A percentile compares a stretch with the other conserved stretches of the same genome.
Conservation (phyloP, 1,139 yeast species). For the Yamadazyma atlantica region DNA sequence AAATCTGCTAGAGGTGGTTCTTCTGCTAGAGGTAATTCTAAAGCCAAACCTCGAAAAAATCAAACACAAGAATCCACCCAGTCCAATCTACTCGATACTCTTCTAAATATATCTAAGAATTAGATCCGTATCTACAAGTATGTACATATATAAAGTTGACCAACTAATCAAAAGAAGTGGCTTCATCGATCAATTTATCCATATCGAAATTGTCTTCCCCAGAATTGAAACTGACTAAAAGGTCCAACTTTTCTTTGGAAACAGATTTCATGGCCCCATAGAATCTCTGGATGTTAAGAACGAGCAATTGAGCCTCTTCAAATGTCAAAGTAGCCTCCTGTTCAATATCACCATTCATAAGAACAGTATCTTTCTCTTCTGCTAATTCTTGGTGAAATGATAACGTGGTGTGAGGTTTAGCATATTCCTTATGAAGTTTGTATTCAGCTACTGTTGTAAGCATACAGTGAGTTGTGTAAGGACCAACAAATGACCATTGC, state of each 20-base stretch:
- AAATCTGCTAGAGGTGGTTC: not conserved
- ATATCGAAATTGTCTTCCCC: conserved; percentile 67
- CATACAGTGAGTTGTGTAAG: conserved; percentile 83
- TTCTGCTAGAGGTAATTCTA: no score
- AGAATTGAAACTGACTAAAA: conserved; percentile 65
- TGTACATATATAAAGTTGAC: conserved; percentile 9
- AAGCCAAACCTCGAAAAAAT: no score
- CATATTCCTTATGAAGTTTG: conserved; percentile 86
- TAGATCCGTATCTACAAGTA: not conserved
- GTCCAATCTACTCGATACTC: conserved; percentile 9
- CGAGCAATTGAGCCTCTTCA: conserved; percentile 76
- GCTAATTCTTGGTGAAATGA: conserved; percentile 82
- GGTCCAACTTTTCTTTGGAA: conserved; percentile 48
- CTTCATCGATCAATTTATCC: conserved; percentile 65
- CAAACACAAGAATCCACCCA: not conserved
- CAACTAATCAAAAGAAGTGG: conserved; percentile 61
- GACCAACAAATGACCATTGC: conserved; percentile 92
- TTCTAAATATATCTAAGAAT: conserved; percentile 4
- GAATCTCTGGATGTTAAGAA: conserved; percentile 83
- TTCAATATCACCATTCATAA: conserved; percentile 89
- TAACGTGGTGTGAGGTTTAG: conserved; percentile 92
- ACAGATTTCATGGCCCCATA: conserved; percentile 66
- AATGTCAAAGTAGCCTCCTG: conserved; percentile 61
- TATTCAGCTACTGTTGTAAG: conserved; percentile 91
- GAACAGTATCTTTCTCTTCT: conserved; percentile 59